Base-by-base conservation (phyloP, 1,139 yeast species). In the Blastobotrys malaysiensis region DNA sequence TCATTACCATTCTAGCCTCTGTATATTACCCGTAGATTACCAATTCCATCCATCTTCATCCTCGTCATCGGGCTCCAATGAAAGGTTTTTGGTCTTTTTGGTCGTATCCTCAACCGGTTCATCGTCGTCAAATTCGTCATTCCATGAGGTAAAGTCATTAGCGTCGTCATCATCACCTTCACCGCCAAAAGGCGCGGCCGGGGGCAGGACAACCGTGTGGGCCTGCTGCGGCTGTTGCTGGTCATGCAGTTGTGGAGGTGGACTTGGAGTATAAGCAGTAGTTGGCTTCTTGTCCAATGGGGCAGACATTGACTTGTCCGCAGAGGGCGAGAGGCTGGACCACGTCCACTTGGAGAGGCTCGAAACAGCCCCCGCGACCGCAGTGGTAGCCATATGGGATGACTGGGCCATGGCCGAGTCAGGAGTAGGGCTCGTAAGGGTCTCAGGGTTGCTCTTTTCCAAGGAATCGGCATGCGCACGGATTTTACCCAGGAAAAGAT, bases 401-500 rank as follows among this genome's bases (percentile, higher is more conserved):
- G 39, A 13, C 5, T 13, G 9, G 26, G 26, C 9, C 26, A 9
- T n/a, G 7, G 16, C 16, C 39, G 11, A 13, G 16, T 31, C 39
- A 13, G 39, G 39, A 31, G 39, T 31, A 31, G 39, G 16, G 39
- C 16, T n/a, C 3, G 39, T 13, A 31, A 31, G 16, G 16, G 14
- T 3, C 6, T 31, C 45, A 5, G 46, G 3, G 5, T 13, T 43
- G 20, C 11, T 24, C 39, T 39, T 27, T 2, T 45, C 27, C 55
- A 87, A 69, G 2, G 74, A 68, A 1, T 75, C 70, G 0, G 95
- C 86, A 60, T 85, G 88, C 22, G 70, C 69, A 59, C 83, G 84
- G 45, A 89, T 85, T 55, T 83, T 81, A 16, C 75, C 74, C 67
- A 89, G 77, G 64, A 86, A 88, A 36, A 79, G 60, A 43, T 83